Base-by-base conservation (phyloP, 106 monocot genomes). In the Platanthera guangdongensis region DNA sequence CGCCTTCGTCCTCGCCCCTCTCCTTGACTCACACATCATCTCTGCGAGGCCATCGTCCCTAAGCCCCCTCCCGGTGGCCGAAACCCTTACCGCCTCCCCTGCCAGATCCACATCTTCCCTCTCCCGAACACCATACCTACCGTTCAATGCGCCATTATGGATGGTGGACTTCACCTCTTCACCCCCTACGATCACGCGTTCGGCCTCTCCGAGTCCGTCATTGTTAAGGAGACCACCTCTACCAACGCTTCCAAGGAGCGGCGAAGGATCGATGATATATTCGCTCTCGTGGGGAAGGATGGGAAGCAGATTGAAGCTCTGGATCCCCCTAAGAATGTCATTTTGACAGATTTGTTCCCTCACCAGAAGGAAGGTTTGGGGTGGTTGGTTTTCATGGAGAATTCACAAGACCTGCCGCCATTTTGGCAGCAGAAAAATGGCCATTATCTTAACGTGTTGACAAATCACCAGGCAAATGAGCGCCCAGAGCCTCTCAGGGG, bases 311-410 rank as follows among this genome's bases (percentile, higher is more conserved):
- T 71, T 14, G 50, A 18, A 8, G 59, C 67, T 45, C 28, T 86
- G 12, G 94, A 99, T 50, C 85, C 94, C 0, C 85, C 89, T 0
- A 86, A 79, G 46, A 85, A 92, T 52, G 79, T 92, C 15, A 78
- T 99, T 12, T 45, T 81, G 13, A 71, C 91, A 9, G 89, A 99
- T 77, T 74, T 99, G 14, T 92, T 99, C 39, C 70, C 65, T 49
- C 97, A 99, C 75, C 97, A 99, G 88, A 99, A 94, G 83, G 86
- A 88, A 74, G 97, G 85, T n/a, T 71, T 99, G 59, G 94, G 97
- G 18, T 99, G 94, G 94, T 19, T 99, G 78, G 78, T 90, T 9
- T 2, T 50, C 8, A 81, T 89, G 79, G 97, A 97, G 86, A 88
- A 86, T 69, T 83, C 86, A 0, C 32, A 16, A 16, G 89, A 82